A percentile compares a stretch with the other conserved stretches of the same genome.
phyloP scores from a whole-genome alignment of 805 yeast species.

The Cephaloascus fragrans region DNA sequence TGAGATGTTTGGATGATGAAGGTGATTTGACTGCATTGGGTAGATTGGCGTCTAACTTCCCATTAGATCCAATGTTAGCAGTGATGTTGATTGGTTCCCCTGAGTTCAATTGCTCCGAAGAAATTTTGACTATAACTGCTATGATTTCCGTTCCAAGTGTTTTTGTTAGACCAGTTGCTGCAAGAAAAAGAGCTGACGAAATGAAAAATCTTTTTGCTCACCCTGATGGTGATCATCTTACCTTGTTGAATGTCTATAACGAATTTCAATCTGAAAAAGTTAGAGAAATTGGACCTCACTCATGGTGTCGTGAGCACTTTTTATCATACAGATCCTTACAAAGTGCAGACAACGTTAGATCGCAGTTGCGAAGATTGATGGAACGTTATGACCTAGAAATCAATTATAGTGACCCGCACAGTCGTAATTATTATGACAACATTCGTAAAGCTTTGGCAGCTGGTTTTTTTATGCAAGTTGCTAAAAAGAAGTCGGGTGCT shows the following conservation, averaged over 20 bases:
- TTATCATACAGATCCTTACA: conserved; percentile 74
- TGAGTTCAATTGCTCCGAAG: conserved; percentile 79
- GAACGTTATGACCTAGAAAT: conserved; percentile 67
- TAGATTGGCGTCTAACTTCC: conserved; percentile 84
- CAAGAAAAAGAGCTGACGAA: conserved; percentile 85
- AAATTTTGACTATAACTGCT: conserved; percentile 80
- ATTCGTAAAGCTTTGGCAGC: conserved; percentile 78
- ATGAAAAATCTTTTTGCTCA: conserved; percentile 82
- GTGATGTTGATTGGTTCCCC: conserved; percentile 87
- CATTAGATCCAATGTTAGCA: conserved; percentile 91
- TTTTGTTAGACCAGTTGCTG: conserved; percentile 87
- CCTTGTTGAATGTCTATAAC: conserved; percentile 79
- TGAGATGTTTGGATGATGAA: conserved; percentile 84
- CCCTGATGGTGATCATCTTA: conserved; percentile 91
- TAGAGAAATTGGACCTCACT: conserved; percentile 47
- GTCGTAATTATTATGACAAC: conserved; percentile 57
- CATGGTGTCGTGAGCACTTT: conserved; percentile 91
- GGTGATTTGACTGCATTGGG: conserved; percentile 89
- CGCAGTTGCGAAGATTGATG: conserved; percentile 79
- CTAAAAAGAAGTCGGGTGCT: conserved; percentile 76
- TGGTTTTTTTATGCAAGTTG: conserved; percentile 99
- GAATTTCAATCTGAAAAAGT: conserved; percentile 76
- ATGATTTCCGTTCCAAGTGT: conserved; percentile 87
- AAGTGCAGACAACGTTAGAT: conserved; percentile 80
- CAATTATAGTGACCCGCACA: conserved; percentile 52